phyloP scores from a whole-genome alignment of 139 green algal species.

The Haematococcus lacustris region DNA sequence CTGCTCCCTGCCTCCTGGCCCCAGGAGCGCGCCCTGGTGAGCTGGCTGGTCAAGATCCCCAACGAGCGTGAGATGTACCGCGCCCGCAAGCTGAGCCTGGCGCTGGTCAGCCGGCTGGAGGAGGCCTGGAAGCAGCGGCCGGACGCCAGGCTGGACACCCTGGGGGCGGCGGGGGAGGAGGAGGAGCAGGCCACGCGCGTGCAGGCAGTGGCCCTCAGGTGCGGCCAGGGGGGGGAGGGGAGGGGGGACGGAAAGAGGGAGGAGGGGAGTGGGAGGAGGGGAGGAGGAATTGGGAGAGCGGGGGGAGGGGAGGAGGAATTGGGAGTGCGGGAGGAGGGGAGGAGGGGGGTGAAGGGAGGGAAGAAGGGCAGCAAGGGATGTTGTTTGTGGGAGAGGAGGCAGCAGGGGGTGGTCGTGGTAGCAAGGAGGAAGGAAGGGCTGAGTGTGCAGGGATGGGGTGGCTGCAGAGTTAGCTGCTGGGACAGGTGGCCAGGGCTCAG shows the following conservation, averaged over 20 bases:
- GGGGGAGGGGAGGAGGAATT: neutral
- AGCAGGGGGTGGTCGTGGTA: no score
- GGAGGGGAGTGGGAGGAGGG: neutral
- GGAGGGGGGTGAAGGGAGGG: no score
- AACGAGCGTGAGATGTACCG: conserved; percentile 60
- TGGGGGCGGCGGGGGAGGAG: conserved; percentile 15
- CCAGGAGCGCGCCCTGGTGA: conserved; percentile 23
- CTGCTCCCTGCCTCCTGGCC: neutral
- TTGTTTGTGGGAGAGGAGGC: no score
- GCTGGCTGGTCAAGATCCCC: conserved; percentile 86
- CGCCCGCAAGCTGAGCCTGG: conserved; percentile 60
- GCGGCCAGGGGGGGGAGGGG: neutral
- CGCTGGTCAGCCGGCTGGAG: conserved; percentile 52
- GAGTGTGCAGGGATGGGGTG: no score
- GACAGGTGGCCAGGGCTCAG: no score
- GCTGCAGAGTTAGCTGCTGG: no score
- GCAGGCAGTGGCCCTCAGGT: conserved; percentile 1
- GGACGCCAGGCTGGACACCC: conserved; percentile 65
- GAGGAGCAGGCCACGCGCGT: neutral
- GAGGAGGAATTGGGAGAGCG: neutral
- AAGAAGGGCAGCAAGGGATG: no score
- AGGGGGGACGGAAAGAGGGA: neutral
- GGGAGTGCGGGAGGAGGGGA: no score
- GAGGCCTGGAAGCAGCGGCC: conserved; percentile 76
- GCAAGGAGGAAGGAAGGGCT: no score